Conservation (phyloP, 2,329 filamentous ascomycete species). For the Westerdykella sp. region DNA sequence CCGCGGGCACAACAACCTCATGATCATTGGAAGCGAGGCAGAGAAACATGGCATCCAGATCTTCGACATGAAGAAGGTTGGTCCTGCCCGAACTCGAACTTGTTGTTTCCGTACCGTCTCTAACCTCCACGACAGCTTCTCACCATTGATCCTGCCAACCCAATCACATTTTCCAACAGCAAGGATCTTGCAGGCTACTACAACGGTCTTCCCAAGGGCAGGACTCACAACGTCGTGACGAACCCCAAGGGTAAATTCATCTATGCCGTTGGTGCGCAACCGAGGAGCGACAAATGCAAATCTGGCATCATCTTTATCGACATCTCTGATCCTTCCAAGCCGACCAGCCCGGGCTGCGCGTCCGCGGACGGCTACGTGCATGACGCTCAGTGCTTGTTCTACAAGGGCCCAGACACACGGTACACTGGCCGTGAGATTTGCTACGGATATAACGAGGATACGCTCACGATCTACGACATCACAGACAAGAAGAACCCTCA, state of each 20-base stretch:
- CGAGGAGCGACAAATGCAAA: conserved; percentile 39
- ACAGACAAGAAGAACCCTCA: conserved; percentile 41
- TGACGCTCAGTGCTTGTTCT: conserved; percentile 55
- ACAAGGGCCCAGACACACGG: conserved; percentile 46
- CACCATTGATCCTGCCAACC: conserved; percentile 27
- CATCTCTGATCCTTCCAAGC: conserved; percentile 49
- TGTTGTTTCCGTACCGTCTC: not conserved
- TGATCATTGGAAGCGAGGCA: conserved; percentile 40
- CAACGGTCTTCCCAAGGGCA: conserved; percentile 30
- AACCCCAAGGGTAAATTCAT: conserved; percentile 35
- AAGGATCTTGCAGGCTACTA: conserved; percentile 32
- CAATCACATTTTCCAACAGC: conserved; percentile 30
- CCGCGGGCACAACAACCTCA: conserved; percentile 39
- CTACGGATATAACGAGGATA: conserved; percentile 53
- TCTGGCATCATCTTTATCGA: conserved; percentile 56
- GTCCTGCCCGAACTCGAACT: not conserved
- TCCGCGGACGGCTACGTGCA: conserved; percentile 55
- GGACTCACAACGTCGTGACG: conserved; percentile 36
- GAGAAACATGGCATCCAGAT: conserved; percentile 53
- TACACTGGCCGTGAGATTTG: conserved; percentile 50
- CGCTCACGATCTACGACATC: conserved; percentile 48
- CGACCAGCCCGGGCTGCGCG: conserved; percentile 50
- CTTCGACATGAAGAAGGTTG: conserved; percentile 53
- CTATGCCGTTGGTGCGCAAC: conserved; percentile 33
- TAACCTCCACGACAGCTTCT: conserved; percentile 21